Percentiles rank a stretch among this genome's conserved stretches.
Conservation (phyloP, 2,329 filamentous ascomycete species). For the Neofusicoccum cordaticola region DNA sequence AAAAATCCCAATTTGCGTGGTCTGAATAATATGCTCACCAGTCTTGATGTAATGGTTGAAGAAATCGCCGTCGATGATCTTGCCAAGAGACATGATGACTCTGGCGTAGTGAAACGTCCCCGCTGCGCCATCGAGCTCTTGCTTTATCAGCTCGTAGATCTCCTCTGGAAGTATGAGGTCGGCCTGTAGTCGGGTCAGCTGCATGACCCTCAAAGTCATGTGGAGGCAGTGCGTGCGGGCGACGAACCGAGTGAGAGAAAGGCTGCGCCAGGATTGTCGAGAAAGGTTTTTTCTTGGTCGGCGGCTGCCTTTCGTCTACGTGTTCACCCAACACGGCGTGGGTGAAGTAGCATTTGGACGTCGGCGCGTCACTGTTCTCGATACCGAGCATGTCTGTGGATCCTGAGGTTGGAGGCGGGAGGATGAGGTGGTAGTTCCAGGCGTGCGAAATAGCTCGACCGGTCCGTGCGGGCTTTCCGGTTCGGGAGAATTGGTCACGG, state of each 20-base stretch:
- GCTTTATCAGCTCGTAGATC: constrained; percentile 53
- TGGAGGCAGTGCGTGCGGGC: not conserved
- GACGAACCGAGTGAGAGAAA: constrained; percentile 65
- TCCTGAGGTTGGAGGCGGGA: not conserved
- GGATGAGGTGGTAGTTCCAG: not conserved
- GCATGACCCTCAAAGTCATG: not conserved
- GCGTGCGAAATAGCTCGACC: not conserved
- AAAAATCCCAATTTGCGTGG: too few relatives aligned
- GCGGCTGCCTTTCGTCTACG: constrained; percentile 67
- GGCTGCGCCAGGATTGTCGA: constrained; percentile 61
- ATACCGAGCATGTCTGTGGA: constrained; percentile 33
- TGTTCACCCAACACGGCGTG: constrained; percentile 64
- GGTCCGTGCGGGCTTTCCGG: constrained; percentile 3
- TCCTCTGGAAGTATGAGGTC: constrained; percentile 72
- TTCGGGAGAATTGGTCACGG: not conserved
- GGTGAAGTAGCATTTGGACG: constrained; percentile 70
- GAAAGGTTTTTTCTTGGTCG: constrained; percentile 75
- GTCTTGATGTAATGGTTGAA: constrained; percentile 82
- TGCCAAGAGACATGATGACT: constrained; percentile 69
- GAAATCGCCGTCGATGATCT: constrained; percentile 71
- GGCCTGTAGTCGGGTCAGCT: not conserved
- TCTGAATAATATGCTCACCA: constrained; percentile 47
- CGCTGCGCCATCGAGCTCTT: constrained; percentile 48
- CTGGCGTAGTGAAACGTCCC: constrained; percentile 56
- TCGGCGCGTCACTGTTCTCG: constrained; percentile 31